These are phyloP conservation scores for Aspergillus novoparasiticus DNA, from an alignment of 2,329 filamentous ascomycete species.

Conservation along the genomic window DNA sequence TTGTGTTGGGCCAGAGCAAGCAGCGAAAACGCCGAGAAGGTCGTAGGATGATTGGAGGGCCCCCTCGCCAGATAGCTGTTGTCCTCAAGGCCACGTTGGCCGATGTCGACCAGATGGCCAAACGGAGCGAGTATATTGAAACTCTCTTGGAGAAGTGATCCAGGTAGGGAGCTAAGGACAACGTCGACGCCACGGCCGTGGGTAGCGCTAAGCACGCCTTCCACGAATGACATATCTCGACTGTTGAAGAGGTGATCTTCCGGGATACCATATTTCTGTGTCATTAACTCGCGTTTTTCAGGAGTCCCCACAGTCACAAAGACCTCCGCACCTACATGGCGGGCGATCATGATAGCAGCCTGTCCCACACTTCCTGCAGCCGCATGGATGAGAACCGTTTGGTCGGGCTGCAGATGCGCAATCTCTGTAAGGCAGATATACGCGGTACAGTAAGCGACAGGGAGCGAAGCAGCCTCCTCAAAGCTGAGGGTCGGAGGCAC, in stretches of 20 bases:
- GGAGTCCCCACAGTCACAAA: not conserved
- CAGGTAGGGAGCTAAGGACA: too few relatives aligned
- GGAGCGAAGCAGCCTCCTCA: not conserved
- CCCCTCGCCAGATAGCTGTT: too few relatives aligned
- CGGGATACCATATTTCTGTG: not conserved
- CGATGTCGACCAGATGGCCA: too few relatives aligned
- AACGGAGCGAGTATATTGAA: too few relatives aligned
- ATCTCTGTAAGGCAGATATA: not conserved
- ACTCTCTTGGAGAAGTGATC: too few relatives aligned
- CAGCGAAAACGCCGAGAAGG: too few relatives aligned
- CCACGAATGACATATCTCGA: not conserved
- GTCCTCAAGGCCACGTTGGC: too few relatives aligned
- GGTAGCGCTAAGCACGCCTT: not conserved
- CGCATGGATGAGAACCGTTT: not conserved
- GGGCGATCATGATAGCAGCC: not conserved
- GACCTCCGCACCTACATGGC: not conserved
- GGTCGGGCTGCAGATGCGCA: not conserved
- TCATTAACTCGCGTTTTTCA: not conserved
- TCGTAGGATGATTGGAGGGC: too few relatives aligned
- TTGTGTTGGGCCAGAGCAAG: too few relatives aligned
- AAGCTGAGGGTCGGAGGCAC: conserved; percentile 34
- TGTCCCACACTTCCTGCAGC: not conserved
- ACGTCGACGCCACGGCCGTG: too few relatives aligned
- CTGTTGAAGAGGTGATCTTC: conserved; percentile 2
- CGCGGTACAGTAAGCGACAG: not conserved